Percentiles rank a stretch among this genome's conserved stretches.
Conservation (phyloP, 371 early-diverging fungal genomes). For the Circinella minor region DNA sequence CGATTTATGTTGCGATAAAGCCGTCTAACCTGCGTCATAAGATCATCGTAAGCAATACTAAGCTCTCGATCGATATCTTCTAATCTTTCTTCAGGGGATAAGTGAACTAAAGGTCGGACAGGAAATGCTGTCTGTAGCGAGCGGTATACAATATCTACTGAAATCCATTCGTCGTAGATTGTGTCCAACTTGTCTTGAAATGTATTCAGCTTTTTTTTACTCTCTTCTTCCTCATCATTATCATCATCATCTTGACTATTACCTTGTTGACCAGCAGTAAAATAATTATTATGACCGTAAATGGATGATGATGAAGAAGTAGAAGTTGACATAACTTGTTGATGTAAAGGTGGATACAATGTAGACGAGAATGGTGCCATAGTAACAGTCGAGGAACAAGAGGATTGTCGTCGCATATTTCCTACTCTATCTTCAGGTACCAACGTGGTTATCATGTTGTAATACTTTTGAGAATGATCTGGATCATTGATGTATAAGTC, state of each 20-base stretch:
- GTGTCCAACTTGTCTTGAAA: constrained; percentile 21
- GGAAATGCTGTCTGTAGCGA: constrained; percentile 20
- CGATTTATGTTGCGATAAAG: constrained; percentile 26
- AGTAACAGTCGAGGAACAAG: no score
- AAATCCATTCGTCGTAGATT: constrained; percentile 23
- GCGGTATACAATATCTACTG: constrained; percentile 22
- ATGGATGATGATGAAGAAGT: no score
- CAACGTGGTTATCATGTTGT: no score
- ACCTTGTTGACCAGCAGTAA: no score
- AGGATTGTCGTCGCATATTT: no score
- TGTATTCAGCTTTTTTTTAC: not conserved
- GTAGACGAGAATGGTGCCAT: no score
- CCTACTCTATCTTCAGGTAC: no score
- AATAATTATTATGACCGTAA: no score
- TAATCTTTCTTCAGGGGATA: constrained; percentile 24
- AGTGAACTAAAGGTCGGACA: not conserved
- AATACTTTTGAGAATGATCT: not conserved
- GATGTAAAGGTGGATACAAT: no score
- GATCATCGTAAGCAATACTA: constrained; percentile 31
- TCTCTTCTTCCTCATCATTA: no score
- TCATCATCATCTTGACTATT: no score
- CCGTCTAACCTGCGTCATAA: constrained; percentile 29
- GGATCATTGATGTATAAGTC: not conserved
- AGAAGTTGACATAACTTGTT: no score
- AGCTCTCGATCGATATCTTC: constrained; percentile 31